phyloP scores from a whole-genome alignment of 129 eudicot species.

The Escallonia rubra region DNA sequence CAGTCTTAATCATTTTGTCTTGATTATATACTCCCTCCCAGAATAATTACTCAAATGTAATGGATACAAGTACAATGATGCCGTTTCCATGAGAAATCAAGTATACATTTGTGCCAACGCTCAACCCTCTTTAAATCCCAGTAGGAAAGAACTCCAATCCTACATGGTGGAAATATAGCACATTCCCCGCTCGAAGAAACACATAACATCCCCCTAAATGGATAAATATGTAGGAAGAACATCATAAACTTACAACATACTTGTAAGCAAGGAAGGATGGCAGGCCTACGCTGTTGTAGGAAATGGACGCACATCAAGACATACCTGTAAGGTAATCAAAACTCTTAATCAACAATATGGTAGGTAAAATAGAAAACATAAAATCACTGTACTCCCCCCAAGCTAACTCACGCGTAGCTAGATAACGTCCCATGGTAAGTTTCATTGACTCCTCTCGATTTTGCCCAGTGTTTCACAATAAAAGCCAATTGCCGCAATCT shows the following conservation, averaged over 20 bases:
- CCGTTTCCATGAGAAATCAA: background rate
- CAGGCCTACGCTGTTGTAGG: slow-evolving; percentile 82
- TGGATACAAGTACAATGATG: background rate
- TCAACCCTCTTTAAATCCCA: background rate
- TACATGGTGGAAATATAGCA: background rate
- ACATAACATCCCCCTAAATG: background rate
- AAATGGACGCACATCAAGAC: slow-evolving; percentile 96
- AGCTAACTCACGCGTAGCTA: slow-evolving; percentile 87
- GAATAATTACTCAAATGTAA: too few relatives aligned
- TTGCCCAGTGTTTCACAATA: slow-evolving; percentile 95
- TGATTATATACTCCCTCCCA: too few relatives aligned
- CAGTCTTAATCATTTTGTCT: too few relatives aligned
- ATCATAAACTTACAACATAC: slow-evolving; percentile 20
- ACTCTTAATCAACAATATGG: slow-evolving; percentile 1
- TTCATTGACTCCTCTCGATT: slow-evolving; percentile 83
- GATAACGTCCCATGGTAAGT: slow-evolving; percentile 95
- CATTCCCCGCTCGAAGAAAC: background rate
- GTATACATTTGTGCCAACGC: too few relatives aligned
- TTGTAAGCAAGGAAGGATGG: slow-evolving; percentile 98
- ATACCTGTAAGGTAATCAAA: slow-evolving; percentile 57
- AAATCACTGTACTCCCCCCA: background rate
- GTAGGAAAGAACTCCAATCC: background rate
- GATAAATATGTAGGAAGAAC: background rate
- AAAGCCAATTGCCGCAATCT: slow-evolving; percentile 87
- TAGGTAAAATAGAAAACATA: background rate